Conservation (phyloP, 805 yeast genomes). For the Sugiyamaella chiloensis region DNA sequence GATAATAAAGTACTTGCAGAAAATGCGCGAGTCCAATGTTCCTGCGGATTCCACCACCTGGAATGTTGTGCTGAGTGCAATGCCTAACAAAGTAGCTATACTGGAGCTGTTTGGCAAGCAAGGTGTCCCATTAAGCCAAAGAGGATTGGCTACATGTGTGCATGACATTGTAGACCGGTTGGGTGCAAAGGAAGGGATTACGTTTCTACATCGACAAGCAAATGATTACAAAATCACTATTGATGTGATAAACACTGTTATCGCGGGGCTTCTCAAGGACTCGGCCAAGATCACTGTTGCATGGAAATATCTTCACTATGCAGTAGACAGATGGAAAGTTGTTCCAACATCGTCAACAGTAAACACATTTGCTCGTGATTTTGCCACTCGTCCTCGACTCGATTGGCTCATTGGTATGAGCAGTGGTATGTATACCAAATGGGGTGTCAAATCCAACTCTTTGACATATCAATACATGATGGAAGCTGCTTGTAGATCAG, state of each 20-base stretch:
- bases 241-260: conserved; percentile 16
- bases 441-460: conserved; percentile 15
- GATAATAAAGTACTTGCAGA: conserved; percentile 7
- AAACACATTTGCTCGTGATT: conserved; percentile 15
- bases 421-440: conserved; percentile 12
- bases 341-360: conserved; percentile 17
- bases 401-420: conserved; percentile 23
- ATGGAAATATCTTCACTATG: conserved; percentile 22
- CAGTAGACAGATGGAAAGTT: conserved; percentile 7
- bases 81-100: conserved; percentile 9
- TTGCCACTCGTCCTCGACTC: conserved; percentile 15
- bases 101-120: conserved; percentile 8
- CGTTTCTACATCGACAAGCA: conserved; percentile 14
- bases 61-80: conserved; percentile 19
- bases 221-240: conserved; percentile 8
- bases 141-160: conserved; percentile 17
- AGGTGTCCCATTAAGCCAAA: conserved; percentile 15
- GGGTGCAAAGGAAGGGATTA: conserved; percentile 20
- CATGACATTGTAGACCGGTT: conserved; percentile 15
- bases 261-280: conserved; percentile 10
- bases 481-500: conserved; percentile 15
- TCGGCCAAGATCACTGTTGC: conserved; percentile 12
- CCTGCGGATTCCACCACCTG: conserved; percentile 23
- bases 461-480: conserved; percentile 16
- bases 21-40: conserved; percentile 17